These are phyloP conservation scores for Tylopilus intermedius DNA, from an alignment of 768 basidiomycete genomes.

Conservation along the genomic window DNA sequence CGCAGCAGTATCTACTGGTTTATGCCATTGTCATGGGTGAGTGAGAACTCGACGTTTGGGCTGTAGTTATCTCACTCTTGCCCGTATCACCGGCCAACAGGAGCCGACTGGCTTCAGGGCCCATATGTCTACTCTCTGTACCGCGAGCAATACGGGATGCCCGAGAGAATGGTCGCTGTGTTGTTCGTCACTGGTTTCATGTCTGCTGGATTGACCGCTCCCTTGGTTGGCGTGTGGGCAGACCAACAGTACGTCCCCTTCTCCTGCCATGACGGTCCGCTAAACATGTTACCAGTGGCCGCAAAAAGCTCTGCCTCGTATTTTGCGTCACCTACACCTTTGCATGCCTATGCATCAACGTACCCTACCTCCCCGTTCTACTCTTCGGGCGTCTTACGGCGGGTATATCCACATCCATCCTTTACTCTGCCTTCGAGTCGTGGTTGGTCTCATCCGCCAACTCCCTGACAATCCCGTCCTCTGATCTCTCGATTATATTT, in stretches of 20 bases:
- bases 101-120: slow-evolving; percentile 76
- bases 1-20: slow-evolving; percentile 56
- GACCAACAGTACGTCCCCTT: slow-evolving; percentile 49
- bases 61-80: slow-evolving; percentile 3
- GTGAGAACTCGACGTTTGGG: slow-evolving; percentile 12
- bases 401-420: slow-evolving; percentile 69
- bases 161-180: slow-evolving; percentile 60
- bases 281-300: slow-evolving; percentile 43
- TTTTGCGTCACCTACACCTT: slow-evolving; percentile 66
- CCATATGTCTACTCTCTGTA: slow-evolving; percentile 77
- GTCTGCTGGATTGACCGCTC: slow-evolving; percentile 64
- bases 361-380: slow-evolving; percentile 55
- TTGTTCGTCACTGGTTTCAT: slow-evolving; percentile 77
- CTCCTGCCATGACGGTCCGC: neutral
- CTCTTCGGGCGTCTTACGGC: slow-evolving; percentile 61
- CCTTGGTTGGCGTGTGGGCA: slow-evolving; percentile 72
- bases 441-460: slow-evolving; percentile 68
- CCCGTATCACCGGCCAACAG: slow-evolving; percentile 29
- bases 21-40: slow-evolving; percentile 73
- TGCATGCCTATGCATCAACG: slow-evolving; percentile 54
- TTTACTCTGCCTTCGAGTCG: slow-evolving; percentile 72
- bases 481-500: slow-evolving; percentile 63
- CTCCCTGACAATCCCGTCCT: slow-evolving; percentile 44
- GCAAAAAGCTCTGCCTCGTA: slow-evolving; percentile 59
- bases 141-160: slow-evolving; percentile 58